Percentiles rank a stretch among this genome's conserved stretches.
These are phyloP conservation scores for Scleroderma bovista DNA, from an alignment of 768 basidiomycete species.

Conservation along the genomic window DNA sequence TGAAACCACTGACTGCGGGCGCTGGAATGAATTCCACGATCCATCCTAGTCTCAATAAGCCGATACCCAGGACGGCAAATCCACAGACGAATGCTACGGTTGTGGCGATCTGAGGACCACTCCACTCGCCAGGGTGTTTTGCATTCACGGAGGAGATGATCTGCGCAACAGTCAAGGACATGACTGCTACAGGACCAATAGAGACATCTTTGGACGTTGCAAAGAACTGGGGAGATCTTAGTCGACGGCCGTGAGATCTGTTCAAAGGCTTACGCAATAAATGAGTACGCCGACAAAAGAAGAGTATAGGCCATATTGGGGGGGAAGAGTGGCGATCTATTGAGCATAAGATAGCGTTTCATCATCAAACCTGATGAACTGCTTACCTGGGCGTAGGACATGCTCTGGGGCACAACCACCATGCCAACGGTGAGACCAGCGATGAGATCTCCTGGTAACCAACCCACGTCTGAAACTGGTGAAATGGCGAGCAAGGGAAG, in stretches of 20 bases:
- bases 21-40: slow-evolving; percentile 91
- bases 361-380: background rate
- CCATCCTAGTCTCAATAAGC: slow-evolving; percentile 88
- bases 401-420: slow-evolving; percentile 90
- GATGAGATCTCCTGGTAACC: slow-evolving; percentile 83
- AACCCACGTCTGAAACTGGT: slow-evolving; percentile 51
- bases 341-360: background rate
- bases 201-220: slow-evolving; percentile 98
- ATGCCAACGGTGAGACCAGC: slow-evolving; percentile 93
- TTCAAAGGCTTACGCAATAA: slow-evolving; percentile 60
- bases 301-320: slow-evolving; percentile 91
- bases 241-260: background rate
- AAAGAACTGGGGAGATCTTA: slow-evolving; percentile 58
- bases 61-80: slow-evolving; percentile 87
- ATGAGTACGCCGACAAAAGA: slow-evolving; percentile 83
- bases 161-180: slow-evolving; percentile 84
- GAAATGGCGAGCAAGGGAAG: background rate
- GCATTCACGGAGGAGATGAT: slow-evolving; percentile 66
- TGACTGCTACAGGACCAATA: slow-evolving; percentile 99
- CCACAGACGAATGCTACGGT: slow-evolving; percentile 82
- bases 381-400: slow-evolving; percentile 78
- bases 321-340: slow-evolving; percentile 77
- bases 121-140: slow-evolving; percentile 51
- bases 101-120: slow-evolving; percentile 72
- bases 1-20: slow-evolving; percentile 83